A percentile compares a stretch with the other conserved stretches of the same genome.
Evolutionary conservation across 768 basidiomycete species (phyloP).

Genomic region (Tricholomella constricta): DNA sequence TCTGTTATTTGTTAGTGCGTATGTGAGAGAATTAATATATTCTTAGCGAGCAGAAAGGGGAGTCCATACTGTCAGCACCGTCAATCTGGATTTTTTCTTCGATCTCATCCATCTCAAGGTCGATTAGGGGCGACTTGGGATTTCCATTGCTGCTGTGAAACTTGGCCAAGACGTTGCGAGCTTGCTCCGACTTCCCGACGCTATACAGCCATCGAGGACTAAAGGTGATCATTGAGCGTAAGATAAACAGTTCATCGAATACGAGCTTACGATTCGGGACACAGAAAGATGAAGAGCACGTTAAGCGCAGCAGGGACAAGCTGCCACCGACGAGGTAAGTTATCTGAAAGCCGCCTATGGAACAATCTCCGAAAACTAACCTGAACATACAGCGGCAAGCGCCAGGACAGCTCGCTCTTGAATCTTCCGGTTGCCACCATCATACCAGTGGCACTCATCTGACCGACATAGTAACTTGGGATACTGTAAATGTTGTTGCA

Average conservation of each 20-base stretch:
- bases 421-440: conserved; percentile 52
- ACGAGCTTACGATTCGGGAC: conserved; percentile 49
- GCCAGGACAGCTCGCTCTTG: conserved; percentile 45
- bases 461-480: conserved; percentile 50
- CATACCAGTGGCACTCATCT: conserved; percentile 57
- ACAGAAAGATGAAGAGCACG: conserved; percentile 45
- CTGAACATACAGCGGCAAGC: conserved; percentile 53
- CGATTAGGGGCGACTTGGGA: conserved; percentile 49
- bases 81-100: conserved; percentile 50
- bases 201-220: conserved; percentile 58
- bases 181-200: conserved; percentile 43
- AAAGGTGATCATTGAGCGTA: not conserved
- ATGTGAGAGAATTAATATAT: not conserved
- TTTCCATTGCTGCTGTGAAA: conserved; percentile 50
- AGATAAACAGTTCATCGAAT: not conserved
- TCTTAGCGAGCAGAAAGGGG: not conserved
- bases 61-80: conserved; percentile 44
- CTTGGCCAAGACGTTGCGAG: conserved; percentile 45
- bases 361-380: conserved; percentile 17
- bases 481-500: not conserved
- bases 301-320: conserved; percentile 50
- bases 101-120: conserved; percentile 55
- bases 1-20: conserved; percentile 33
- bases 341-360: not conserved
- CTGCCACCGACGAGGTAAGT: conserved; percentile 18